Evolutionary conservation across 345 rosid genomes (phyloP), one percentile per base, ranked within the genome.

Genomic region (Boechera stricta): DNA sequence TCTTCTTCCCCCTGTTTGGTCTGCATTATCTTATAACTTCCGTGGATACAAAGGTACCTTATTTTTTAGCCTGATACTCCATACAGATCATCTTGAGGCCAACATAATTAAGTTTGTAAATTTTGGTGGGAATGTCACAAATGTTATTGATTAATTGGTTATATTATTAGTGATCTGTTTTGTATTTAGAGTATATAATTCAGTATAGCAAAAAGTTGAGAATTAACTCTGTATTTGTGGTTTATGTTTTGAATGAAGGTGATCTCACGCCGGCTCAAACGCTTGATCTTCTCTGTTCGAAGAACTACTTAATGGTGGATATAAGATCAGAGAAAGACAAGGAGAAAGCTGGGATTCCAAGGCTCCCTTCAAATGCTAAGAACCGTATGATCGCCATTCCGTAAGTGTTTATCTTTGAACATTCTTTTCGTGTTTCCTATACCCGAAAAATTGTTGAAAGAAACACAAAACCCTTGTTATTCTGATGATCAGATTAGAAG

Each of bases 261-360:
- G 90, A 88, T 35, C 88, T 94, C 18, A 86, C 93, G 24, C 86
- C 98, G 12, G 97, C 97, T 73, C 98, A 92, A 56, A 73, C 95
- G 7, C 97, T 94, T 67, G 98, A 94, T 81, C 80, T 85, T 24
- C 59, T 92, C 8, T 84, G 82, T 5, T 64, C 87, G 6, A 83
- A 73, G 80, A 82, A 84, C 82, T 75, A 92, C 75, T 6, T 88
- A 39, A 64, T 94, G 95, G 82, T 94, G 0, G 98, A 94, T 72
- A 86, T 94, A 67, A 84, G 98, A 71, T 85, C 97, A 41, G 98
- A 94, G 88, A 94, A 94, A 82, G 98, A 94, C 53, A 94, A 94
- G 82, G 88, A 90, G 42, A 90, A 84, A 81, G 78, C 90, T 7
- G 98, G 97, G 36, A 77, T 92, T 47, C 98, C 98, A 15, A 95